A percentile compares a stretch with the other conserved stretches of the same genome.
Conservation (phyloP, 31 red algal genomes). For the Porphyra umbilicalis region DNA sequence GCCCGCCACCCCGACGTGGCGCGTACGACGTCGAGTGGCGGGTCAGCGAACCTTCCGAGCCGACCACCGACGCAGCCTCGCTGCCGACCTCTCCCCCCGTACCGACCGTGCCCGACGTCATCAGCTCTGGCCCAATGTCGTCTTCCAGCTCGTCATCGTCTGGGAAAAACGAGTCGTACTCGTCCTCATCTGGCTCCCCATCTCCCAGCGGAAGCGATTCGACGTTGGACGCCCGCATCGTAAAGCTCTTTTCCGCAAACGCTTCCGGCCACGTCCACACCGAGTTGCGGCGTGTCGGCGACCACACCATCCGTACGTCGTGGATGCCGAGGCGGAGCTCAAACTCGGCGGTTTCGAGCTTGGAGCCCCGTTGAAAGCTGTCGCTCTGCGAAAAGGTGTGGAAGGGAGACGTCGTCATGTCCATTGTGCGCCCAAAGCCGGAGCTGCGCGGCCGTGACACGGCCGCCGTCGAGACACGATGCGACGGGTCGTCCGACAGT, state of each 20-base stretch:
- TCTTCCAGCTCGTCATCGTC: neutral
- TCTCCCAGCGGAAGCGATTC: conserved; percentile 8
- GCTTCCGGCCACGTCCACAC: conserved; percentile 58
- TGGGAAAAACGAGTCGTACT: neutral
- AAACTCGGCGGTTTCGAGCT: conserved; percentile 45
- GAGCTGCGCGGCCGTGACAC: conserved; percentile 19
- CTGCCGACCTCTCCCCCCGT: neutral
- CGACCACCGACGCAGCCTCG: conserved; percentile 4
- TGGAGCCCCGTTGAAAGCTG: conserved; percentile 45
- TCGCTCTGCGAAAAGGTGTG: conserved; percentile 56
- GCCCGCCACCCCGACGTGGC: neutral
- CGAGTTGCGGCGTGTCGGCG: conserved; percentile 45
- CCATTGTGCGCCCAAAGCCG: conserved; percentile 41
- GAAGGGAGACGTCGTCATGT: conserved; percentile 57
- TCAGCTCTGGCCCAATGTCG: neutral
- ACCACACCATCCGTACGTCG: conserved; percentile 52
- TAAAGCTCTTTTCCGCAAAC: conserved; percentile 53
- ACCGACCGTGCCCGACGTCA: neutral
- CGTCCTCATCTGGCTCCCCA: neutral
- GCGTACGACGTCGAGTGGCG: neutral
- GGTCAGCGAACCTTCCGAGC: conserved; percentile 2
- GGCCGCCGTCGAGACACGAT: conserved; percentile 5
- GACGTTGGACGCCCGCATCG: conserved; percentile 48
- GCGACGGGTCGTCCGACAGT: conserved; percentile 42
- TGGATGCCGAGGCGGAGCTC: conserved; percentile 49